A percentile compares a stretch with the other conserved stretches of the same genome.
Evolutionary conservation across 768 basidiomycete species (phyloP).

Genomic region (Trametes elegans): DNA sequence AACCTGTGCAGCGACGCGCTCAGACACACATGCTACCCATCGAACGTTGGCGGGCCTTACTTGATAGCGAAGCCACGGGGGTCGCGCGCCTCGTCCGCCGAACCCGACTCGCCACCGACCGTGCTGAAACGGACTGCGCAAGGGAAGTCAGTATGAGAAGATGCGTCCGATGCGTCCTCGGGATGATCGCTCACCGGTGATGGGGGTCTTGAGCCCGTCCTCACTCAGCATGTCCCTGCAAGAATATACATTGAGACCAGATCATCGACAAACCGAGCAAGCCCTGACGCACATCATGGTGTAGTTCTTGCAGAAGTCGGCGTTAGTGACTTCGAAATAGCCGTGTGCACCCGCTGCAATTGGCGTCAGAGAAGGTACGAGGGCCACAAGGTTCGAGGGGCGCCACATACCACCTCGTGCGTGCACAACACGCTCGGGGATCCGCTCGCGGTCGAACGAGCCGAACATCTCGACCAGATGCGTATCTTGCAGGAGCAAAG

Average conservation of each 20-base stretch:
- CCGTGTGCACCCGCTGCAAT: slow-evolving; percentile 44
- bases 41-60: slow-evolving; percentile 29
- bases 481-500: slow-evolving; percentile 26
- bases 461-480: slow-evolving; percentile 25
- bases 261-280: slow-evolving; percentile 20
- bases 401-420: slow-evolving; percentile 30
- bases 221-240: slow-evolving; percentile 36
- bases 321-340: slow-evolving; percentile 51
- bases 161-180: neutral
- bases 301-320: slow-evolving; percentile 37
- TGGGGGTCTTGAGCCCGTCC: slow-evolving; percentile 32
- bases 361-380: neutral
- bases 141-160: neutral
- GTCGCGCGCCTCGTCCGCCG: slow-evolving; percentile 48
- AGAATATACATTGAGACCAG: slow-evolving; percentile 22
- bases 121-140: slow-evolving; percentile 51
- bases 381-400: neutral
- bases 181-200: slow-evolving; percentile 26
- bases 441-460: slow-evolving; percentile 27
- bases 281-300: slow-evolving; percentile 30
- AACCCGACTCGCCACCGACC: slow-evolving; percentile 51
- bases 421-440: slow-evolving; percentile 36
- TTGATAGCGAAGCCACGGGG: slow-evolving; percentile 53
- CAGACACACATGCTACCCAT: neutral
- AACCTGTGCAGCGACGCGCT: slow-evolving; percentile 24